Percentiles rank a stretch among this genome's conserved stretches.
Conservation (phyloP, 2,329 filamentous ascomycete species). For the Scytalidium sp. region DNA sequence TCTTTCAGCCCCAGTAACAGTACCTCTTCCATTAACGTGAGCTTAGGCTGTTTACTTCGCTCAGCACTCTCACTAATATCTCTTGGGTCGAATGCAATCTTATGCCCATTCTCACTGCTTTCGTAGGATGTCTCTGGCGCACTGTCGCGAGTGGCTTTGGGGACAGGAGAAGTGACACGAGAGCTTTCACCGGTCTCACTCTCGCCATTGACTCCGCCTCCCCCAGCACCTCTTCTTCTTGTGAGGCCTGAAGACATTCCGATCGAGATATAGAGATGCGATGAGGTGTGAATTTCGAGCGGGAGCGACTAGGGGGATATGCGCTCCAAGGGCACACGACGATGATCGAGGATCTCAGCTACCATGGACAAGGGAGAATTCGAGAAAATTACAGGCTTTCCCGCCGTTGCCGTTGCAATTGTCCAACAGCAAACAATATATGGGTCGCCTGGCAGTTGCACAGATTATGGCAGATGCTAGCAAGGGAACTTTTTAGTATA, state of each 20-base stretch:
- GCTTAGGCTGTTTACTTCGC: slow-evolving; percentile 94
- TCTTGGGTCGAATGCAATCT: slow-evolving; percentile 95
- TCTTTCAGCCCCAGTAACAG: slow-evolving; percentile 94
- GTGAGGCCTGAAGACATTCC: slow-evolving; percentile 54
- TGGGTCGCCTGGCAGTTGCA: not conserved
- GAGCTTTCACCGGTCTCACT: slow-evolving; percentile 62
- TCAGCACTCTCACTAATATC: slow-evolving; percentile 97
- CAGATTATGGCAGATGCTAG: not conserved
- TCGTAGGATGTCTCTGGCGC: slow-evolving; percentile 81
- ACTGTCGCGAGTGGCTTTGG: slow-evolving; percentile 56
- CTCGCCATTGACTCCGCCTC: slow-evolving; percentile 38
- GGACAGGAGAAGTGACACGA: slow-evolving; percentile 63
- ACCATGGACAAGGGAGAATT: slow-evolving; percentile 1
- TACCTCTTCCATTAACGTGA: slow-evolving; percentile 98
- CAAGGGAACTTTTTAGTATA: not conserved
- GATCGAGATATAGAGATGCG: slow-evolving; percentile 10
- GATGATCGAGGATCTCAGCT: slow-evolving; percentile 9
- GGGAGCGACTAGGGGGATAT: slow-evolving; percentile 19
- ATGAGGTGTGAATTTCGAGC: slow-evolving; percentile 12
- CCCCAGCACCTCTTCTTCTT: slow-evolving; percentile 63
- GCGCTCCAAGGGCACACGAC: slow-evolving; percentile 18
- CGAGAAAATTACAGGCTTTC: not conserved
- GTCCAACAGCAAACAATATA: not conserved
- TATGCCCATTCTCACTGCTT: slow-evolving; percentile 92
- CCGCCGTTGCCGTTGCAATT: not conserved